A percentile compares a stretch with the other conserved stretches of the same genome.
phyloP scores from a whole-genome alignment of 805 yeast genomes.

The Cyberlindnera euphorbiiphila region DNA sequence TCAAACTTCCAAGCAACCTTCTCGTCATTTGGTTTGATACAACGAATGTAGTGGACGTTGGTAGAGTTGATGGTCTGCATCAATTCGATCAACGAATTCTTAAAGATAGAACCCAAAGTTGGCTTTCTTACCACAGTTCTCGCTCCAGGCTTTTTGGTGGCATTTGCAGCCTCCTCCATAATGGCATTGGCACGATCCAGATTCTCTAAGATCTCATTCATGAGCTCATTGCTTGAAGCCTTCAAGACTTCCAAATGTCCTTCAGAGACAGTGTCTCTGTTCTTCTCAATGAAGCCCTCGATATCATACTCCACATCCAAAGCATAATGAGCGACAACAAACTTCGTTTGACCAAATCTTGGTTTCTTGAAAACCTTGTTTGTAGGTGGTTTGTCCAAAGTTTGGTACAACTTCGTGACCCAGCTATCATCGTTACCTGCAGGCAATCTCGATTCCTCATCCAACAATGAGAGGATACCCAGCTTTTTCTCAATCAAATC shows the following conservation, averaged over 20 bases:
- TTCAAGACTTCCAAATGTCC: conserved; percentile 86
- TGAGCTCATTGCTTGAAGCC: conserved; percentile 60
- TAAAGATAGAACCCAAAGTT: conserved; percentile 92
- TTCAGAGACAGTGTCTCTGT: conserved; percentile 95
- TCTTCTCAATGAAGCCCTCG: conserved; percentile 95
- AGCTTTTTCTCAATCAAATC: conserved; percentile 83
- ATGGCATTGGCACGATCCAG: conserved; percentile 48
- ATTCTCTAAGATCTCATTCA: conserved; percentile 60
- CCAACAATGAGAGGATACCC: conserved; percentile 84
- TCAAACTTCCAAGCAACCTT: conserved; percentile 96
- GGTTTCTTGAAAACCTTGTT: conserved; percentile 84
- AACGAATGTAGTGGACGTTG: conserved; percentile 93
- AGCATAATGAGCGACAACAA: conserved; percentile 91
- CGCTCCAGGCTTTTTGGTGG: conserved; percentile 35
- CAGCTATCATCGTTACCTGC: conserved; percentile 91
- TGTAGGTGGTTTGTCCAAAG: conserved; percentile 74
- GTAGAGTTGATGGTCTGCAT: conserved; percentile 93
- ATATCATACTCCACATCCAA: conserved; percentile 87
- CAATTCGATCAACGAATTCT: conserved; percentile 83
- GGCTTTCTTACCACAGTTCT: conserved; percentile 67
- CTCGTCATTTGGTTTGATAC: conserved; percentile 94
- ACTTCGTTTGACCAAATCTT: conserved; percentile 87
- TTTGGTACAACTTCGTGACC: conserved; percentile 85
- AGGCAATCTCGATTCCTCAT: conserved; percentile 94
- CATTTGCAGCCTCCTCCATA: conserved; percentile 31